A percentile compares a stretch with the other conserved stretches of the same genome.
Conservation (phyloP, 371 early-diverging fungal genomes). For the Mucor sp. region DNA sequence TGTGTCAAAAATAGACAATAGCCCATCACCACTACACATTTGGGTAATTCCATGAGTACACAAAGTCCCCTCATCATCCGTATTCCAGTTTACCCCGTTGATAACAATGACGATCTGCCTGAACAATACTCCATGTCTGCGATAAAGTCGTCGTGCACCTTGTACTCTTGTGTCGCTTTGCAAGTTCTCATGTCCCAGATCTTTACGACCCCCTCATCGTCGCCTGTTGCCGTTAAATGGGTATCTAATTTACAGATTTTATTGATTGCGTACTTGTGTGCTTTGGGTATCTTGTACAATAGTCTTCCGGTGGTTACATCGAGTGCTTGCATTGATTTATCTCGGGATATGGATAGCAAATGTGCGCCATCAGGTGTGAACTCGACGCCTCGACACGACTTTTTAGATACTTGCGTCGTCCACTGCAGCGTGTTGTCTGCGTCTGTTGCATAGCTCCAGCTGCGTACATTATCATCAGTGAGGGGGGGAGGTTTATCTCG, state of each 20-base stretch:
- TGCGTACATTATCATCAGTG: background rate
- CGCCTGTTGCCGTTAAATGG: constrained; percentile 79
- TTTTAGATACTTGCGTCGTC: constrained; percentile 67
- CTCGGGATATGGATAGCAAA: constrained; percentile 66
- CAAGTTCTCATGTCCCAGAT: constrained; percentile 81
- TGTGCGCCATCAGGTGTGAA: constrained; percentile 72
- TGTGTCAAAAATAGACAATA: constrained; percentile 81
- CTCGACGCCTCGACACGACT: constrained; percentile 82
- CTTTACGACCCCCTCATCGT: constrained; percentile 85
- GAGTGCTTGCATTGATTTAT: constrained; percentile 73
- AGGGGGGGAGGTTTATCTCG: background rate
- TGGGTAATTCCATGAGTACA: background rate
- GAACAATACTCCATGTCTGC: constrained; percentile 68
- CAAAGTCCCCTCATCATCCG: background rate
- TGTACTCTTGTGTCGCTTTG: constrained; percentile 63
- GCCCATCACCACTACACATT: constrained; percentile 75
- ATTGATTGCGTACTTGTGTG: constrained; percentile 74
- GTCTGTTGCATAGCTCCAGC: background rate
- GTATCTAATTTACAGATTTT: constrained; percentile 64
- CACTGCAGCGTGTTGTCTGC: constrained; percentile 31
- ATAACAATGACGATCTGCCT: constrained; percentile 68
- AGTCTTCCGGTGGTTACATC: constrained; percentile 69
- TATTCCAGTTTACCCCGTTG: constrained; percentile 40
- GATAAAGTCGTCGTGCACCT: constrained; percentile 85
- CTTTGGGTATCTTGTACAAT: constrained; percentile 31